Evolutionary conservation across 306 rosid species (phyloP).

Genomic region (Lablab purpureus): DNA sequence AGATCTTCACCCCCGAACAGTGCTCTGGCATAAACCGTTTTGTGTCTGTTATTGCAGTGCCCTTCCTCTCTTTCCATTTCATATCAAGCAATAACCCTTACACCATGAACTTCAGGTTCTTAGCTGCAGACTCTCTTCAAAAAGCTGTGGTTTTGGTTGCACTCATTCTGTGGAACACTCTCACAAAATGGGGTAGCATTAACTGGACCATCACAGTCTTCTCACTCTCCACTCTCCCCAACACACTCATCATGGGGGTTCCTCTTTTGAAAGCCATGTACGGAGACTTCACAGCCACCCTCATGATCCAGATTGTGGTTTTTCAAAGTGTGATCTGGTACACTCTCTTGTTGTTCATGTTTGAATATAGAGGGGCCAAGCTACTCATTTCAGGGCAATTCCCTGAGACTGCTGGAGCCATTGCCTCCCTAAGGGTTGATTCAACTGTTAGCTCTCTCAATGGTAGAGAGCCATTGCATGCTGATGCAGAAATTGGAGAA

Average conservation of each 20-base stretch:
- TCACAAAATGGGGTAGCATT: constrained; percentile 54
- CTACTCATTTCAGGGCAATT: constrained; percentile 68
- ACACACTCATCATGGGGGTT: constrained; percentile 82
- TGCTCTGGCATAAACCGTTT: constrained; percentile 48
- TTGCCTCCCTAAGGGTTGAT: constrained; percentile 65
- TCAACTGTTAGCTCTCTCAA: constrained; percentile 71
- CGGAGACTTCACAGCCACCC: constrained; percentile 63
- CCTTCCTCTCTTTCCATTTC: constrained; percentile 36
- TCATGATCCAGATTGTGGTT: constrained; percentile 81
- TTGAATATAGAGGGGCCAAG: constrained; percentile 83
- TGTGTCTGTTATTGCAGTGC: constrained; percentile 44
- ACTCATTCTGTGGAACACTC: constrained; percentile 39
- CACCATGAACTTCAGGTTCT: constrained; percentile 41
- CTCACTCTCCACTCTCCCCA: constrained; percentile 80
- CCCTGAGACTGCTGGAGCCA: constrained; percentile 65
- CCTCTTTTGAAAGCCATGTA: constrained; percentile 86
- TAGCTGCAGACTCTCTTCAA: constrained; percentile 47
- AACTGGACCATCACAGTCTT: constrained; percentile 80
- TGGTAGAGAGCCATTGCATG: constrained; percentile 62
- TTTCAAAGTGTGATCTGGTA: constrained; percentile 76
- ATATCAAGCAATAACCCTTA: constrained; percentile 45
- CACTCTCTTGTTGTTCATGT: constrained; percentile 70
- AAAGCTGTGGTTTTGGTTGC: constrained; percentile 30
- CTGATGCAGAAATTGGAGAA: constrained; percentile 76
- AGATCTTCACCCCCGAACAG: constrained; percentile 52